Conservation (phyloP, 2,329 filamentous ascomycete genomes). For the Phoma sp. region DNA sequence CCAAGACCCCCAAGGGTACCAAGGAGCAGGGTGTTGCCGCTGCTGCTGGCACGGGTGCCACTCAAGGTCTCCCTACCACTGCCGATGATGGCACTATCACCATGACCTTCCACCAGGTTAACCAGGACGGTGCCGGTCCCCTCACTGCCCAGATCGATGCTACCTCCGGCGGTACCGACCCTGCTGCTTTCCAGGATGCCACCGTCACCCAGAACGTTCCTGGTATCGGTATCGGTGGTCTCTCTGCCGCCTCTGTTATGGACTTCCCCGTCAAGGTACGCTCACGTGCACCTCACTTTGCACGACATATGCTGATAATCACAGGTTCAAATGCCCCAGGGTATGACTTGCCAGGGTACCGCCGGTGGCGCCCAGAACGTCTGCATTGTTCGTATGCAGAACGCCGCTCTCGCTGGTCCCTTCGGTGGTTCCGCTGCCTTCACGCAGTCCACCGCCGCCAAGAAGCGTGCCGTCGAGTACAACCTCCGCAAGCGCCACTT, state of each 20-base stretch:
- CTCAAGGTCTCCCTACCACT: slow-evolving; percentile 66
- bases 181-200: slow-evolving; percentile 66
- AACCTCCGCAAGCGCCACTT: slow-evolving; percentile 50
- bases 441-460: slow-evolving; percentile 64
- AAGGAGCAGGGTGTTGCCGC: slow-evolving; percentile 63
- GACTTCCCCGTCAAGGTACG: slow-evolving; percentile 67
- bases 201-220: slow-evolving; percentile 68
- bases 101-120: slow-evolving; percentile 73
- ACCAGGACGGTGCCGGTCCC: slow-evolving; percentile 74
- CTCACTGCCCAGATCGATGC: slow-evolving; percentile 67
- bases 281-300: neutral
- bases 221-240: slow-evolving; percentile 63
- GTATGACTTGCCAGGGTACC: slow-evolving; percentile 70
- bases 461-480: slow-evolving; percentile 69
- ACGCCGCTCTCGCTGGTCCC: slow-evolving; percentile 67
- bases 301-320: slow-evolving; percentile 10
- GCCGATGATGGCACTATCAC: slow-evolving; percentile 66
- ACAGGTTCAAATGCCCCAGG: slow-evolving; percentile 68
- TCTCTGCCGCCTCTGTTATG: slow-evolving; percentile 66
- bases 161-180: slow-evolving; percentile 69
- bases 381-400: slow-evolving; percentile 71
- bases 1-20: slow-evolving; percentile 57
- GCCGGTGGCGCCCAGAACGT: slow-evolving; percentile 67
- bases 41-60: slow-evolving; percentile 62
- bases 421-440: slow-evolving; percentile 73